Base-by-base conservation (phyloP, 2,329 filamentous ascomycete genomes). In the Diaporthe helianthi region DNA sequence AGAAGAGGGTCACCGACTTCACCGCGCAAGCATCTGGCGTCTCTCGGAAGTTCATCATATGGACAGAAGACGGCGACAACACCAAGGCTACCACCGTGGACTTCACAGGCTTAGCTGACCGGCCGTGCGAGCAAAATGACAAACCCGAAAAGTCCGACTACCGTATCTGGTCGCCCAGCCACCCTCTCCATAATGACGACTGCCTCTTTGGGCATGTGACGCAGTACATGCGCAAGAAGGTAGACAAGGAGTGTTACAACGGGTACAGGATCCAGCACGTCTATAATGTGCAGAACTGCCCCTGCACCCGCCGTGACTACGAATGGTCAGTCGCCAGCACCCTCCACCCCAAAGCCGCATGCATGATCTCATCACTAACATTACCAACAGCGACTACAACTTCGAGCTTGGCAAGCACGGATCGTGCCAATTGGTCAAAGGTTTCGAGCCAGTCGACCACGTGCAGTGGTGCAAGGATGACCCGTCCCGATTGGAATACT, bases 131-230 rank as follows among this genome's bases (percentile, higher is more conserved):
- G 66, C 83, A 91, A 70, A 89, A 95, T 19, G 85, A 85, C 17
- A 81, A 85, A 67, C 77, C 77, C 3, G 83, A 80, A 24, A 81
- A 83, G 70, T 83, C 81, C 4, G 93, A 98, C 80, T 99, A 98
- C 80, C 87, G 92, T 71, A 82, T 97, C 6, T 99, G 95, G 95
- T 89, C 88, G 58, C 95, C 96, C 3, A 89, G 89, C 75, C 96
- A 98, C 78, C 96, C 96, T 3, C 82, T 90, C 71, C 87, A 92
- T 73, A 82, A 92, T 10, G 85, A 93, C 72, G 89, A 94, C 74
- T 99, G 96, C 79, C 85, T 99, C 2, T 99, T 99, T 76, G 96
- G 96, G 1, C 97, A 98, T 78, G 87, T 93, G 69, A 90, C 94
- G 36, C 88, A 93, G 76, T 99, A 98, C 76, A 88, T 97, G 76